phyloP scores from a whole-genome alignment of 495 filamentous ascomycete genomes.

The Neurospora sp. region DNA sequence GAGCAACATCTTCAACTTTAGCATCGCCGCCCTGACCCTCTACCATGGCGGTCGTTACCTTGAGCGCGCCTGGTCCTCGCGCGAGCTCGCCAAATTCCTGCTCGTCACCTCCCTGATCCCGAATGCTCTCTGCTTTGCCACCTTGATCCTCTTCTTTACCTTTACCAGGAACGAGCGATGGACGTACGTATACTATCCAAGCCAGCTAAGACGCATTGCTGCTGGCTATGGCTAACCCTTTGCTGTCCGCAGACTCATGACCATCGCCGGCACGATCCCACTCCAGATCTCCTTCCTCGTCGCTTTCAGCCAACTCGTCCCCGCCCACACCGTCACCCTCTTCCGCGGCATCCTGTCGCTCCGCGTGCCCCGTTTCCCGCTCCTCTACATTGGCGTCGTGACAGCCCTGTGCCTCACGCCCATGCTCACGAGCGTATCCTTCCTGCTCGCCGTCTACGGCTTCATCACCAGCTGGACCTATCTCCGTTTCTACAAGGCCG shows the following conservation, averaged over 20 bases:
- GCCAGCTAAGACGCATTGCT: not conserved
- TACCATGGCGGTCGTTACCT: slow-evolving; percentile 94
- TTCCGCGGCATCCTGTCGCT: slow-evolving; percentile 80
- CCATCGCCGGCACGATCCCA: slow-evolving; percentile 79
- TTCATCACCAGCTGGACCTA: slow-evolving; percentile 91
- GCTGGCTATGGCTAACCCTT: slow-evolving; percentile 9
- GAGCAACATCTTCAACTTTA: slow-evolving; percentile 81
- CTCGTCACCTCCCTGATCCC: slow-evolving; percentile 67
- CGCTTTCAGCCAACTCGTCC: slow-evolving; percentile 95
- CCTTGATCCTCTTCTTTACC: slow-evolving; percentile 63
- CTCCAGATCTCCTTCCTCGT: slow-evolving; percentile 92
- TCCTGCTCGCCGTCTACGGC: slow-evolving; percentile 70
- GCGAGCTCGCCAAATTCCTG: slow-evolving; percentile 86
- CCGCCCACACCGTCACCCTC: slow-evolving; percentile 93
- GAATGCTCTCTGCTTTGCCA: slow-evolving; percentile 61
- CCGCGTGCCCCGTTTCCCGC: slow-evolving; percentile 83
- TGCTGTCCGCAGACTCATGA: slow-evolving; percentile 46
- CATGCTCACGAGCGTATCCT: slow-evolving; percentile 74
- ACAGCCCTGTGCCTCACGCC: slow-evolving; percentile 68
- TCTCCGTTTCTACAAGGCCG: slow-evolving; percentile 82
- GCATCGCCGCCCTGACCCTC: slow-evolving; percentile 68
- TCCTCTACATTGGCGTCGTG: slow-evolving; percentile 70
- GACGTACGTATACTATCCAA: slow-evolving; percentile 46
- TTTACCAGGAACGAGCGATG: slow-evolving; percentile 55
- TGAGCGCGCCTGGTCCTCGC: slow-evolving; percentile 91